A percentile compares a stretch with the other conserved stretches of the same genome.
These are phyloP conservation scores for Abelmoschus esculentus DNA, from an alignment of 345 rosid species.

Conservation along the genomic window DNA sequence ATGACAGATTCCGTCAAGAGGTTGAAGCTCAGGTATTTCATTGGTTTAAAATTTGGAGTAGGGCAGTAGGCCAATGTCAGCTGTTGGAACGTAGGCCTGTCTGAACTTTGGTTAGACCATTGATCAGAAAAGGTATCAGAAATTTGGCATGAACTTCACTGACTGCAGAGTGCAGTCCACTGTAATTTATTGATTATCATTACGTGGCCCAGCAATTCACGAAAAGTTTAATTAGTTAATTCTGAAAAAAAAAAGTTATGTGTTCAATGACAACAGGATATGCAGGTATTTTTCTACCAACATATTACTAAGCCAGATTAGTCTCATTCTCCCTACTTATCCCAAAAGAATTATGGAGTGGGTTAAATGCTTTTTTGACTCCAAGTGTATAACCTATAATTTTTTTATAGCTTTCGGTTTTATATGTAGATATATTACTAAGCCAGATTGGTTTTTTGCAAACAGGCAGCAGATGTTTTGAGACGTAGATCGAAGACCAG, in stretches of 20 bases:
- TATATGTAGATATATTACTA: not conserved
- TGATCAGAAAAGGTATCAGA: not conserved
- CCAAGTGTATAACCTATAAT: not conserved
- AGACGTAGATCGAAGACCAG: slow-evolving; percentile 62
- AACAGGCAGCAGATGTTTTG: slow-evolving; percentile 71
- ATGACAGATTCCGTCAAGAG: slow-evolving; percentile 79
- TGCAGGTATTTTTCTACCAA: not conserved
- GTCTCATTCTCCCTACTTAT: not conserved
- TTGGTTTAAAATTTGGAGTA: not conserved
- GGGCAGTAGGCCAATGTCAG: not conserved
- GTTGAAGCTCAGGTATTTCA: slow-evolving; percentile 73
- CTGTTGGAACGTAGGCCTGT: not conserved
- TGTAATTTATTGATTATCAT: not conserved
- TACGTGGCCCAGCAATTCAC: not conserved
- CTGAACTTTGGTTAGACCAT: not conserved
- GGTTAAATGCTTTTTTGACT: not conserved
- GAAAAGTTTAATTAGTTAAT: not conserved
- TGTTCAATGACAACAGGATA: not conserved
- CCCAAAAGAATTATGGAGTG: not conserved
- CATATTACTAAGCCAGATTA: not conserved
- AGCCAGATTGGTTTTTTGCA: not conserved
- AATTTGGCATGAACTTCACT: not conserved
- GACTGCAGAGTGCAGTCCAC: not conserved
- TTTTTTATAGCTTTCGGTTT: not conserved
- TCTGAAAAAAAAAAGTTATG: not conserved